Conservation (phyloP, 371 early-diverging fungal species). For the Funneliformis caledonium region DNA sequence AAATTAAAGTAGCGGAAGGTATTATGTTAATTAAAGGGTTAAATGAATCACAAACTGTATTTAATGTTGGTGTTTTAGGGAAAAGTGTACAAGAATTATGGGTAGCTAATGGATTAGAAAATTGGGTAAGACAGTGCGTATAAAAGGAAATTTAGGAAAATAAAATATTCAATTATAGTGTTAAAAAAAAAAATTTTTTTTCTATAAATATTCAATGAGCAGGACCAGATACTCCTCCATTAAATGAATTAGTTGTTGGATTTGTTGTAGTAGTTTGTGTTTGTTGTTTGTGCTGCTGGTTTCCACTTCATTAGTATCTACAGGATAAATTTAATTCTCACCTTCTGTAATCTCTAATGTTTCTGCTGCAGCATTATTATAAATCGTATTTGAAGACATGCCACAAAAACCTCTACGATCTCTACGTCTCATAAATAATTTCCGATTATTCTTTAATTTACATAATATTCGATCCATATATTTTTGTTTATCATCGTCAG, state of each 20-base stretch:
- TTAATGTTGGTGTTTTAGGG: slow-evolving; percentile 76
- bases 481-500: slow-evolving; percentile 55
- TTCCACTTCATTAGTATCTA: neutral
- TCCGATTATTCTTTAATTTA: slow-evolving; percentile 63
- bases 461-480: slow-evolving; percentile 62
- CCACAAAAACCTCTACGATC: slow-evolving; percentile 67
- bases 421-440: slow-evolving; percentile 65
- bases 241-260: neutral
- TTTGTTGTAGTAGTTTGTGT: slow-evolving; percentile 1
- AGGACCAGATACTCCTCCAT: slow-evolving; percentile 7
- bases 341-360: neutral
- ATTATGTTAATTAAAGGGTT: slow-evolving; percentile 52
- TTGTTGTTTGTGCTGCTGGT: slow-evolving; percentile 6
- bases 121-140: slow-evolving; percentile 61
- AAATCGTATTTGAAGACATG: slow-evolving; percentile 38
- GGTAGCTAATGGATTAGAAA: slow-evolving; percentile 90
- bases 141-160: neutral
- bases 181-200: too few species aligned
- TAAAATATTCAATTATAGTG: neutral
- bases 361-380: neutral
- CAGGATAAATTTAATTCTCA: neutral
- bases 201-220: neutral
- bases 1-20: slow-evolving; percentile 58
- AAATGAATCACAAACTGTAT: slow-evolving; percentile 60
- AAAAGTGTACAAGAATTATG: slow-evolving; percentile 92